phyloP scores from a whole-genome alignment of 768 basidiomycete species.

The Lentinula lateritia region DNA sequence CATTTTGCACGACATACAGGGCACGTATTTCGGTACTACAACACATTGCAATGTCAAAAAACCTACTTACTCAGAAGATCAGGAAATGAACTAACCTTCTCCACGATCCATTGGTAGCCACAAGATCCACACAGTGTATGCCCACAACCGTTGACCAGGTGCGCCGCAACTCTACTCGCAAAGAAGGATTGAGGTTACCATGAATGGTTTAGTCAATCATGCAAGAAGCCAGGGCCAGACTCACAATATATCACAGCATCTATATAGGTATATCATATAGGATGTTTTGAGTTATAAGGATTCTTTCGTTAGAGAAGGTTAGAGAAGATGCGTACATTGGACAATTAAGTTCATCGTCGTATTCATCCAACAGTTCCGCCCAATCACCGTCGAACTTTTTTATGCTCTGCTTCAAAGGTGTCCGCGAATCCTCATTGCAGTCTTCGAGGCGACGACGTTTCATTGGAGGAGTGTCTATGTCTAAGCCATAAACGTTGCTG shows the following conservation, averaged over 20 bases:
- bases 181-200: not conserved
- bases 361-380: slow-evolving; percentile 32
- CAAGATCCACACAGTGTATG: slow-evolving; percentile 71
- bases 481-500: not conserved
- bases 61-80: not conserved
- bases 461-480: not conserved
- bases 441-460: not conserved
- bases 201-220: slow-evolving; percentile 4
- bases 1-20: slow-evolving; percentile 55
- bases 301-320: not conserved
- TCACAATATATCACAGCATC: slow-evolving; percentile 70
- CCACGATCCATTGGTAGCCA: slow-evolving; percentile 51
- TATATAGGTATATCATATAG: slow-evolving; percentile 16
- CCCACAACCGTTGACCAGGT: slow-evolving; percentile 67
- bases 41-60: not conserved
- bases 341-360: slow-evolving; percentile 64
- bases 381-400: slow-evolving; percentile 23
- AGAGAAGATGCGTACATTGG: slow-evolving; percentile 51
- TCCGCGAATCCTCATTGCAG: not conserved
- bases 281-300: not conserved
- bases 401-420: slow-evolving; percentile 40
- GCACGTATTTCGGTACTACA: slow-evolving; percentile 36
- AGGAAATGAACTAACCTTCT: slow-evolving; percentile 35
- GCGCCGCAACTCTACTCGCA: slow-evolving; percentile 46
- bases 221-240: slow-evolving; percentile 16